Percentiles rank a stretch among this genome's conserved stretches.
Conservation (phyloP, 768 basidiomycete genomes). For the Coprinopsis sp. region DNA sequence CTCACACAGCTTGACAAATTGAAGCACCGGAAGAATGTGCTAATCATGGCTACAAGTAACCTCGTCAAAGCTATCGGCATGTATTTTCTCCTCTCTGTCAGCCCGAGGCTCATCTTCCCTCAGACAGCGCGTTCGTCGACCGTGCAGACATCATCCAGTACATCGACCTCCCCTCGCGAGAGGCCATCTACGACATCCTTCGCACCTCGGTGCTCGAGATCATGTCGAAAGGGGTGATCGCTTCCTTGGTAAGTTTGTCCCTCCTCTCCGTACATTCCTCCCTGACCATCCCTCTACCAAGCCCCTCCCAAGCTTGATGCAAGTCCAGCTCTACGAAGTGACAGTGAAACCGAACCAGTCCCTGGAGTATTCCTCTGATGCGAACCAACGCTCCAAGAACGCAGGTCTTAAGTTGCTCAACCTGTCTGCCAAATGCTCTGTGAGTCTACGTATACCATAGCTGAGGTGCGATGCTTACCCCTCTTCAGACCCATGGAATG, state of each 20-base stretch:
- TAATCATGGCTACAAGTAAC: constrained; percentile 97
- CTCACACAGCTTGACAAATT: constrained; percentile 96
- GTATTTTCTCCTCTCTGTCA: constrained; percentile 1
- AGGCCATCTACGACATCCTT: constrained; percentile 92
- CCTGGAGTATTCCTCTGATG: constrained; percentile 21
- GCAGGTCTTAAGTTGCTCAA: constrained; percentile 55
- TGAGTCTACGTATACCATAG: too few species aligned
- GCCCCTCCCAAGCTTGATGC: constrained; percentile 58
- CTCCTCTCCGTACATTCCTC: not conserved
- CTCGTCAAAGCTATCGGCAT: constrained; percentile 89
- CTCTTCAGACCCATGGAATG: constrained; percentile 72
- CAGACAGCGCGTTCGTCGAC: constrained; percentile 94
- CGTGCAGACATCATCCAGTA: constrained; percentile 97
- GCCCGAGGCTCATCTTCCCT: not conserved
- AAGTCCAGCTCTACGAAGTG: constrained; percentile 55
- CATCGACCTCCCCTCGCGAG: constrained; percentile 83
- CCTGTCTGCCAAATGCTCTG: constrained; percentile 76
- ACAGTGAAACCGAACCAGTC: constrained; percentile 26
- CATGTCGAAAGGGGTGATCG: constrained; percentile 65
- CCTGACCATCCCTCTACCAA: constrained; percentile 24
- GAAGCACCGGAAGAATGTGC: constrained; percentile 86
- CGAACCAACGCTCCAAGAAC: constrained; percentile 46
- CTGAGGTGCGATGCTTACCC: too few species aligned
- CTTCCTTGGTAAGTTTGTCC: constrained; percentile 46
- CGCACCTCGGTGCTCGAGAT: constrained; percentile 80